Percentiles rank a stretch among this genome's conserved stretches.
Conservation (phyloP, 352 stramenopile species). For the Globisporangium carolinianum region DNA sequence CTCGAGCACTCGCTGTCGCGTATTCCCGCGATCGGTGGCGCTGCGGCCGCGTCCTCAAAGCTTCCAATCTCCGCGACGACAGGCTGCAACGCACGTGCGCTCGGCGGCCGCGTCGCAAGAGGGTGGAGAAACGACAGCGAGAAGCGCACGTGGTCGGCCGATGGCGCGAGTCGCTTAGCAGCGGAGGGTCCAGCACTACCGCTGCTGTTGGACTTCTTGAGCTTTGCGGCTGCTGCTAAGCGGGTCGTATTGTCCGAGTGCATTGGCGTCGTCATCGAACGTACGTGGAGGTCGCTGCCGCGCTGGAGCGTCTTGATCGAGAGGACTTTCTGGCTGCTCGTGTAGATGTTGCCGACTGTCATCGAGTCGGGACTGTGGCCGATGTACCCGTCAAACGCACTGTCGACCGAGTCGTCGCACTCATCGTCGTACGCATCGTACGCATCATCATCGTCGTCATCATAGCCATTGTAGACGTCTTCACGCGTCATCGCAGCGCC, state of each 20-base stretch:
- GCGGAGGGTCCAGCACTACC: background rate
- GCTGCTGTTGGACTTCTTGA: slow-evolving; percentile 3
- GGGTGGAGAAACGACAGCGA: slow-evolving; percentile 46
- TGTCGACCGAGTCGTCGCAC: slow-evolving; percentile 5
- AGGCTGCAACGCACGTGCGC: slow-evolving; percentile 9
- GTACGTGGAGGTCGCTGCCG: slow-evolving; percentile 11
- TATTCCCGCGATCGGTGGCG: background rate
- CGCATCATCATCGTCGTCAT: background rate
- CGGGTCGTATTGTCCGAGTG: background rate
- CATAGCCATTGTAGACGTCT: background rate
- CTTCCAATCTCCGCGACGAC: slow-evolving; percentile 37
- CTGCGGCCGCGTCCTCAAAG: slow-evolving; percentile 22
- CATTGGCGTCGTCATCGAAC: slow-evolving; percentile 6
- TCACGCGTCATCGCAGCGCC: background rate
- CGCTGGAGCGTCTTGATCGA: slow-evolving; percentile 44
- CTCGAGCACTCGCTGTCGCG: slow-evolving; percentile 24
- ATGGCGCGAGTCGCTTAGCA: background rate
- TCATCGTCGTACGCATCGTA: slow-evolving; percentile 1
- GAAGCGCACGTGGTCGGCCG: slow-evolving; percentile 5
- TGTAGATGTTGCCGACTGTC: slow-evolving; percentile 6
- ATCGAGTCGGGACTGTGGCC: slow-evolving; percentile 11
- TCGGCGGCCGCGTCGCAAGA: slow-evolving; percentile 10
- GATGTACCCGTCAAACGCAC: slow-evolving; percentile 20
- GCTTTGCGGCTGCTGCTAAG: background rate
- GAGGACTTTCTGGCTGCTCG: slow-evolving; percentile 40